A percentile compares a stretch with the other conserved stretches of the same genome.
phyloP scores from a whole-genome alignment of 1,139 yeast species.

The Suhomyces atakaporum region DNA sequence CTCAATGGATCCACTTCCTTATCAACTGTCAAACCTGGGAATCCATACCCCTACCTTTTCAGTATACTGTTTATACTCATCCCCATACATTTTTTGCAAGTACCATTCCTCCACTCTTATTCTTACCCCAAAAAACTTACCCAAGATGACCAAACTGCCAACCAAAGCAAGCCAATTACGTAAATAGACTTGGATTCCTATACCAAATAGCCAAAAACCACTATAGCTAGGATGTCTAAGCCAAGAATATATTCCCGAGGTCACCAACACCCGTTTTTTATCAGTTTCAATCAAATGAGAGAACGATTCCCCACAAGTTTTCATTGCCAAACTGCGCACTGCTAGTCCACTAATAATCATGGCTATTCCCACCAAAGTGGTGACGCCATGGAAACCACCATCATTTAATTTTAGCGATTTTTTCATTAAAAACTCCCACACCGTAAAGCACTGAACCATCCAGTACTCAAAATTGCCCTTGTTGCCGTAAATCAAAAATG shows the following conservation, averaged over 20 bases:
- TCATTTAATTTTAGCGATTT: constrained; percentile 9
- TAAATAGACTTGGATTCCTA: constrained; percentile 37
- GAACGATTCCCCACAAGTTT: constrained; percentile 39
- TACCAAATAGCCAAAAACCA: constrained; percentile 42
- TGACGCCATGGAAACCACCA: background rate
- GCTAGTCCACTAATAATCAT: constrained; percentile 25
- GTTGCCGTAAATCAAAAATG: constrained; percentile 42
- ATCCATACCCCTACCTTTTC: constrained; percentile 30
- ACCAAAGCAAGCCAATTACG: constrained; percentile 26
- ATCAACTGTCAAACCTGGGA: constrained; percentile 18
- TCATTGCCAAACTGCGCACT: constrained; percentile 35
- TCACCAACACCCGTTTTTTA: constrained; percentile 22
- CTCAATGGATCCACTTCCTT: background rate
- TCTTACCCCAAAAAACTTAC: constrained; percentile 34
- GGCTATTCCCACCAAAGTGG: constrained; percentile 15
- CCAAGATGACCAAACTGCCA: constrained; percentile 22
- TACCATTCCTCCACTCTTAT: constrained; percentile 42
- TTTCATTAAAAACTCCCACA: constrained; percentile 27
- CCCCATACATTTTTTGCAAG: constrained; percentile 32
- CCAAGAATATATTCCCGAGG: constrained; percentile 33
- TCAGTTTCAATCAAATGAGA: constrained; percentile 30
- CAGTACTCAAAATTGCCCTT: constrained; percentile 38
- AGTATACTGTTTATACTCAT: constrained; percentile 30
- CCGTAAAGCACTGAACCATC: constrained; percentile 28
- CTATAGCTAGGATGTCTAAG: constrained; percentile 45